Conservation (phyloP, 805 yeast genomes). For the Blastobotrys muscicola region DNA sequence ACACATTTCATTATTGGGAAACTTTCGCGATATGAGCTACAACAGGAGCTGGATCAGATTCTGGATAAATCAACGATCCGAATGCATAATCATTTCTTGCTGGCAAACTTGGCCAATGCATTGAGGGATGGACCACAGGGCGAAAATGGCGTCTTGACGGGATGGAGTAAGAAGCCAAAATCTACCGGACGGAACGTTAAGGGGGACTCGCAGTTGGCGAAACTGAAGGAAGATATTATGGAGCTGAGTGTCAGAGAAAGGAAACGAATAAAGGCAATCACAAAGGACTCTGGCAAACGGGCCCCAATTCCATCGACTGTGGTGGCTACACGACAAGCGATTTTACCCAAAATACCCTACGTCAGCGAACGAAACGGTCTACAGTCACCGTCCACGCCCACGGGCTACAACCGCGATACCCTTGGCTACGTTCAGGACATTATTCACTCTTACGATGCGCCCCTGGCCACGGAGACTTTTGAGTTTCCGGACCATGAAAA, state of each 20-base stretch:
- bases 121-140: constrained; percentile 65
- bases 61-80: constrained; percentile 41
- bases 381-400: constrained; percentile 1
- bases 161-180: constrained; percentile 43
- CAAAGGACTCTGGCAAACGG: constrained; percentile 69
- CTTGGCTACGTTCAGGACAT: constrained; percentile 84
- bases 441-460: constrained; percentile 72
- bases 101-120: constrained; percentile 78
- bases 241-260: constrained; percentile 79
- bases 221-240: constrained; percentile 76
- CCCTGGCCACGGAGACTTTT: constrained; percentile 64
- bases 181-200: constrained; percentile 35
- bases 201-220: constrained; percentile 59
- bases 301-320: constrained; percentile 34
- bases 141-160: constrained; percentile 29
- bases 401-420: constrained; percentile 19
- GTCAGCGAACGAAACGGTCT: constrained; percentile 30
- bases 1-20: constrained; percentile 65
- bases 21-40: constrained; percentile 66
- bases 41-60: constrained; percentile 46
- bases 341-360: constrained; percentile 79
- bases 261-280: constrained; percentile 70
- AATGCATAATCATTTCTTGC: constrained; percentile 73
- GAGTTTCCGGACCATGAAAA: constrained; percentile 76
- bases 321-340: constrained; percentile 36